Evolutionary conservation across 164 flowering plant species (phyloP), one percentile per base, ranked within the genome.

Genomic region (Kalanchoe fedtschenkoi): DNA sequence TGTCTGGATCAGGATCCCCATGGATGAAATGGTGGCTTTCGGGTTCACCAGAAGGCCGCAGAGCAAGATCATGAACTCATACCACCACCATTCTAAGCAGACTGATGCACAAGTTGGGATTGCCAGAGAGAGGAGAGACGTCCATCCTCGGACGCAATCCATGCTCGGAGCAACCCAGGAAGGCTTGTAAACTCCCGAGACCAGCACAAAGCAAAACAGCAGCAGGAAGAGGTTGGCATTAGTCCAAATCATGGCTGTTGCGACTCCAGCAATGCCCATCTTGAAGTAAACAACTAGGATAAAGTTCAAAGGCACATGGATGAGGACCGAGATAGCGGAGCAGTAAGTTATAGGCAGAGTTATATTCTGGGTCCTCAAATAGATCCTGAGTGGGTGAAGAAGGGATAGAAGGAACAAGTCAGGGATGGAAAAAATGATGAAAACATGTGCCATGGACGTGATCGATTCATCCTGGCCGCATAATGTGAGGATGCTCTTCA

Each of bases 41-140:
- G 98, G 98, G 68, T 86, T 86, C 14, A 63, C 74, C 0, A 92
- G 72, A 1, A 92, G 78, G 4, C 98, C 98, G 65, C 98, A 89
- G 0, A 89, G 65, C 75, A 92, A 62, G 60, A 89, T 89, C 96
- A 92, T 89, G 72, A 92, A 70, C 61, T 92, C 98, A 39, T 92
- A 92, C 98, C 98, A 92, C 98, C 98, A 92, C 98, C 98, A 92
- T 59, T 92, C 98, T 0, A 92, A 74, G 69, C 98, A 92, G 17
- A 92, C 96, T 0, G 98, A 89, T 10, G 80, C 63, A 54, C 98
- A 92, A 7, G 83, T 89, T 0, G 98, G 98, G 0, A 92, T 43
- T 0, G 98, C 95, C 0, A 92, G 80, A 1, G 80, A 73, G 0
- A 92, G 83, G 54, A 92, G 34, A 9, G 89, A 73, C 0, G 89